These are phyloP conservation scores for Sporothrix brunneoviolacea DNA, from an alignment of 2,329 filamentous ascomycete species.

Conservation along the genomic window DNA sequence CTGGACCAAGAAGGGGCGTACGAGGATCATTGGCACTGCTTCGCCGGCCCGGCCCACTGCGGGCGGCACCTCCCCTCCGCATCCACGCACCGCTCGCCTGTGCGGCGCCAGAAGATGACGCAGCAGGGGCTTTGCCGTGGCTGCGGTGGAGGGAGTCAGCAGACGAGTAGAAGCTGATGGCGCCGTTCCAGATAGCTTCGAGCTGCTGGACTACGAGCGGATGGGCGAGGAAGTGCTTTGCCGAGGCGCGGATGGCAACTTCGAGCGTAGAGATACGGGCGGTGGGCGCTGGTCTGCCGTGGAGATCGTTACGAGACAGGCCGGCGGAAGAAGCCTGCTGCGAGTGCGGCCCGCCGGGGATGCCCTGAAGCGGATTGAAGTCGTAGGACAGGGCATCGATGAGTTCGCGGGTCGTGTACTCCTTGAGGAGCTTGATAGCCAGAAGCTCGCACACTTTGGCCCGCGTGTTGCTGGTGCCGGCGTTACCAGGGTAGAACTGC, in stretches of 20 bases:
- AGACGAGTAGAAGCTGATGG: slow-evolving; percentile 86
- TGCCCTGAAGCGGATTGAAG: slow-evolving; percentile 84
- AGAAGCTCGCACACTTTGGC: slow-evolving; percentile 86
- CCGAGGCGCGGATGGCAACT: slow-evolving; percentile 84
- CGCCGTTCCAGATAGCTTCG: slow-evolving; percentile 96
- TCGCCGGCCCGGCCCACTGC: slow-evolving; percentile 14
- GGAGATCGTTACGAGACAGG: slow-evolving; percentile 33
- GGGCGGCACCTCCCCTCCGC: background rate
- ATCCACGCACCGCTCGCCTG: slow-evolving; percentile 9
- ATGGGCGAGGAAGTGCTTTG: slow-evolving; percentile 87
- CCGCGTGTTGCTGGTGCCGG: slow-evolving; percentile 75
- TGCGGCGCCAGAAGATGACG: slow-evolving; percentile 19
- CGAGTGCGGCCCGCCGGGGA: slow-evolving; percentile 40
- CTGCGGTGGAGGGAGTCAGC: slow-evolving; percentile 77
- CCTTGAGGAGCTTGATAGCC: slow-evolving; percentile 81
- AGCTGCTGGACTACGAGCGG: slow-evolving; percentile 88
- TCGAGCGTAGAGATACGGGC: slow-evolving; percentile 80
- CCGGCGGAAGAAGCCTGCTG: slow-evolving; percentile 24
- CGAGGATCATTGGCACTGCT: slow-evolving; percentile 32
- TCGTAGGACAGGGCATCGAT: slow-evolving; percentile 94
- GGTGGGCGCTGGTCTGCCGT: slow-evolving; percentile 47
- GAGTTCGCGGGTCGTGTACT: slow-evolving; percentile 81
- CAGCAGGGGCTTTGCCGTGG: slow-evolving; percentile 27
- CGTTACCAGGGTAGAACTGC: slow-evolving; percentile 73
- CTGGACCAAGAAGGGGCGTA: no score